phyloP scores from a whole-genome alignment of 2,329 filamentous ascomycete species.

The Endocalyx cinctus region DNA sequence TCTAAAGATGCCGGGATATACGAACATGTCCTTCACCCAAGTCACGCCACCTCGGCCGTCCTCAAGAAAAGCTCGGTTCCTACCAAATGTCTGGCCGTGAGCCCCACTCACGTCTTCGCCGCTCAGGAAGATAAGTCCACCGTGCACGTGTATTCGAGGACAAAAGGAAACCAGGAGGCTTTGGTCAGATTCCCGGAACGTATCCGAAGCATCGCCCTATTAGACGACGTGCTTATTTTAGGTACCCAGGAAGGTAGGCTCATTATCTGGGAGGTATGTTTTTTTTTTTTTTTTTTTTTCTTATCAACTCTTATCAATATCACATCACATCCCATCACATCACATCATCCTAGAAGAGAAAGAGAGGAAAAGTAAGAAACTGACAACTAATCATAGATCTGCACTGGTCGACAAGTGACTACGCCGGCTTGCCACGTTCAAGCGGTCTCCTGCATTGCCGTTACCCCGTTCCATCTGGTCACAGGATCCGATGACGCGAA shows the following conservation, averaged over 20 bases:
- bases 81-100: conserved; percentile 74
- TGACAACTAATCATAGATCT: conserved; percentile 45
- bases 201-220: conserved; percentile 72
- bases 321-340: too few relatives aligned
- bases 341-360: too few relatives aligned
- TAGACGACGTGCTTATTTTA: conserved; percentile 67
- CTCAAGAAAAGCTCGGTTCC: conserved; percentile 93
- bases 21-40: conserved; percentile 74
- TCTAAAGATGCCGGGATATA: conserved; percentile 84
- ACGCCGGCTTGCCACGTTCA: conserved; percentile 77
- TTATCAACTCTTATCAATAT: too few relatives aligned
- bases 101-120: conserved; percentile 78
- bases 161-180: conserved; percentile 82
- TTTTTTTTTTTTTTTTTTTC: too few relatives aligned
- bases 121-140: conserved; percentile 89
- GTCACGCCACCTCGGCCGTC: conserved; percentile 65
- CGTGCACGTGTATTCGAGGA: conserved; percentile 84
- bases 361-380: conserved; percentile 12
- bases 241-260: conserved; percentile 83
- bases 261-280: conserved; percentile 83
- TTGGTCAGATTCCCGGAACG: conserved; percentile 83
- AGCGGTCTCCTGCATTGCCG: conserved; percentile 69
- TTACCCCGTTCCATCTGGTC: conserved; percentile 67
- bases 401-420: conserved; percentile 70
- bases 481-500: conserved; percentile 83